A percentile compares a stretch with the other conserved stretches of the same genome.
These are phyloP conservation scores for Trichosanthes truncata DNA, from an alignment of 306 rosid genomes.

Conservation along the genomic window DNA sequence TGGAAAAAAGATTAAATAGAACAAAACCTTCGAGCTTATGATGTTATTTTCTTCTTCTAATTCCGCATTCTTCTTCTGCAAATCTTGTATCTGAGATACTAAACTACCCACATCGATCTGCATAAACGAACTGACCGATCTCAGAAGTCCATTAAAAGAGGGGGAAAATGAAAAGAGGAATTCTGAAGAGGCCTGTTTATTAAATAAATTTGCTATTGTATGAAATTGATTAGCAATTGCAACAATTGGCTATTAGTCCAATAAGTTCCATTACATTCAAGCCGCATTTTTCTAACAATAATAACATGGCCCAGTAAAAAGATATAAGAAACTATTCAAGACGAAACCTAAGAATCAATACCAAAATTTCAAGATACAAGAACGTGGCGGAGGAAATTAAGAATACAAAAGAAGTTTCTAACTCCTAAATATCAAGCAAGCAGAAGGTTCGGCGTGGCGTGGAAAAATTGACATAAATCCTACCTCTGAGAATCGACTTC, in stretches of 20 bases:
- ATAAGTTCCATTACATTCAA: background rate
- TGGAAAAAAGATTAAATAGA: background rate
- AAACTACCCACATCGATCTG: constrained; percentile 64
- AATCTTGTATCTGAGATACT: constrained; percentile 59
- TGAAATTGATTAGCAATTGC: background rate
- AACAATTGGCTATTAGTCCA: background rate
- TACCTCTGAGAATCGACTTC: constrained; percentile 62
- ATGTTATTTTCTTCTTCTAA: constrained; percentile 53
- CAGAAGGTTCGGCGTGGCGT: background rate
- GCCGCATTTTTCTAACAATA: background rate
- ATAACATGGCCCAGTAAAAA: background rate
- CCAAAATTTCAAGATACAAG: background rate
- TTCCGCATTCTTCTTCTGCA: constrained; percentile 56
- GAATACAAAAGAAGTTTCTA: background rate
- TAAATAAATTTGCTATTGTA: background rate
- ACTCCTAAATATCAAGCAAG: background rate
- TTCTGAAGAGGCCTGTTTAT: background rate
- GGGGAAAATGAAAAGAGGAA: background rate
- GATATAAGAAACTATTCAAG: background rate
- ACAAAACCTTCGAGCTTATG: constrained; percentile 39
- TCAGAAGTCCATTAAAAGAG: background rate
- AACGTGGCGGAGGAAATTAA: background rate
- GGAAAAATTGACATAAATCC: background rate
- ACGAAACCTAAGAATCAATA: background rate
- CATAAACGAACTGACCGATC: background rate